Conservation (phyloP, 2,329 filamentous ascomycete genomes). For the Aspergillus sp. region DNA sequence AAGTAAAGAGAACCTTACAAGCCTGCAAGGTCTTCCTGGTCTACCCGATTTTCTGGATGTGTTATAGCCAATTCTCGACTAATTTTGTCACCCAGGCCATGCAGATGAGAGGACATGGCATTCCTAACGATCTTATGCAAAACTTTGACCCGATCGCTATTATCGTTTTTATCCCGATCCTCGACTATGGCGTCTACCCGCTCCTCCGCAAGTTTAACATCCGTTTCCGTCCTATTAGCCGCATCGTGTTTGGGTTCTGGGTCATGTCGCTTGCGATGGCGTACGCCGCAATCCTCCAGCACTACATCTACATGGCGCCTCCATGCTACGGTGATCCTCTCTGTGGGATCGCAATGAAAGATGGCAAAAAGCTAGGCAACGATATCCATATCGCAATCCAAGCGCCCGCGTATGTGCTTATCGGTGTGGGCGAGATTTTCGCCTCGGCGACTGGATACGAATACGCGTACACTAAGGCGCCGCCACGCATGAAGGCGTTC, state of each 20-base stretch:
- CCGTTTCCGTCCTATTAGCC: slow-evolving; percentile 65
- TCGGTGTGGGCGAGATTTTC: slow-evolving; percentile 46
- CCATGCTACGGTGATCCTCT: slow-evolving; percentile 42
- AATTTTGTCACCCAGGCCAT: slow-evolving; percentile 58
- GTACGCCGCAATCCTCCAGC: slow-evolving; percentile 51
- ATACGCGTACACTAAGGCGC: slow-evolving; percentile 66
- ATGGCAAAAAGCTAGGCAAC: slow-evolving; percentile 30
- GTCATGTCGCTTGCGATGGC: slow-evolving; percentile 54
- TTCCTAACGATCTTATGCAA: slow-evolving; percentile 68
- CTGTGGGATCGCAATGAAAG: slow-evolving; percentile 22
- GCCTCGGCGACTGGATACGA: slow-evolving; percentile 61
- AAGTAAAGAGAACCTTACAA: slow-evolving; percentile 55
- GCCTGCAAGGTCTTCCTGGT: slow-evolving; percentile 66
- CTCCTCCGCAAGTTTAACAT: slow-evolving; percentile 53
- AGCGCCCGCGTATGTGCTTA: slow-evolving; percentile 37
- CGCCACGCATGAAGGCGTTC: slow-evolving; percentile 57
- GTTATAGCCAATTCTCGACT: slow-evolving; percentile 58
- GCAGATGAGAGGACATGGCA: slow-evolving; percentile 55
- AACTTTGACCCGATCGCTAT: slow-evolving; percentile 69
- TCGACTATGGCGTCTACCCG: slow-evolving; percentile 62
- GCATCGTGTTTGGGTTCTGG: slow-evolving; percentile 62
- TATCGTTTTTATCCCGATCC: slow-evolving; percentile 64
- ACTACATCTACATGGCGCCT: slow-evolving; percentile 44
- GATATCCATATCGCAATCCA: slow-evolving; percentile 37
- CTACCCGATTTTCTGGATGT: slow-evolving; percentile 60